Evolutionary conservation across 2,329 filamentous ascomycete genomes (phyloP).

Genomic region (Cadophora luteo-olivacea): DNA sequence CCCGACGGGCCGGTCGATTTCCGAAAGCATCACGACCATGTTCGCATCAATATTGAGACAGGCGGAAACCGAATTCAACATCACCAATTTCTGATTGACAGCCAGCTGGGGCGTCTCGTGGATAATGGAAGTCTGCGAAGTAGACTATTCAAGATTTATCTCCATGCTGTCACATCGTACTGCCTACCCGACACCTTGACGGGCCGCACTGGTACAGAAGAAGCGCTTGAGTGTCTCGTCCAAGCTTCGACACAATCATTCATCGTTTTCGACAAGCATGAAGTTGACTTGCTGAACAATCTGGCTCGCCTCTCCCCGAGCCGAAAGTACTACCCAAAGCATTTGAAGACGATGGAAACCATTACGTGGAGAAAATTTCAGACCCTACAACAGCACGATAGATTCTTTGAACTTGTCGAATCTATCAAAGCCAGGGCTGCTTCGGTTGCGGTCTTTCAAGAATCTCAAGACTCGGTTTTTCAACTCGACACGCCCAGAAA

Average conservation of each 20-base stretch:
- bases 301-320: too few relatives aligned
- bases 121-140: constrained; percentile 59
- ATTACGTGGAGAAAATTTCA: constrained; percentile 38
- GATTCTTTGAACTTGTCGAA: constrained; percentile 5
- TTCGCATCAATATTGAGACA: too few relatives aligned
- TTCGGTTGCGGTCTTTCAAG: constrained; percentile 14
- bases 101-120: constrained; percentile 54
- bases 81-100: constrained; percentile 44
- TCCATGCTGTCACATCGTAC: constrained; percentile 58
- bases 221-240: too few relatives aligned
- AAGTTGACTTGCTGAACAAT: too few relatives aligned
- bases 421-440: constrained; percentile 7
- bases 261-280: too few relatives aligned
- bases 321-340: too few relatives aligned
- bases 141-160: constrained; percentile 56
- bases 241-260: too few relatives aligned
- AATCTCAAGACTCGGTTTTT: background rate
- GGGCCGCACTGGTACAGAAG: constrained; percentile 19
- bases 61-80: too few relatives aligned
- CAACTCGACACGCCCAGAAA: background rate
- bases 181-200: constrained; percentile 46
- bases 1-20: constrained; percentile 49
- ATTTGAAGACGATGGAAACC: too few relatives aligned
- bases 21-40: too few relatives aligned
- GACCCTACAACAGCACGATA: constrained; percentile 14